Evolutionary conservation across 108 stramenopile species (phyloP).

Genomic region (Stephanodiscus minutulus): DNA sequence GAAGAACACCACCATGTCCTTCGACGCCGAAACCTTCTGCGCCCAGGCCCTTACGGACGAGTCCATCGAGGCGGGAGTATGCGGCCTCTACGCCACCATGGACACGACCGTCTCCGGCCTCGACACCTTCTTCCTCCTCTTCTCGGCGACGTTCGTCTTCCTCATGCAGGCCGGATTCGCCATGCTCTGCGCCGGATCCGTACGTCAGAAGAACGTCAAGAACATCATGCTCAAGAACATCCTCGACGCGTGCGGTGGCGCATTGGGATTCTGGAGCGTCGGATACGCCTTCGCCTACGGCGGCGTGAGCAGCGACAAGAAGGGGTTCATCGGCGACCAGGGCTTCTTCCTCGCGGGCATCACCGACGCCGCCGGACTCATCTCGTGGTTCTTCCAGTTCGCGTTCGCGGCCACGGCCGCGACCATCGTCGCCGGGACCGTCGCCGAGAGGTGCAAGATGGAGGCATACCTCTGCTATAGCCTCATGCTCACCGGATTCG

Average conservation of each 20-base stretch:
- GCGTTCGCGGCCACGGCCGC: slow-evolving; percentile 75
- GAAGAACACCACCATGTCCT: slow-evolving; percentile 6
- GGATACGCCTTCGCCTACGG: slow-evolving; percentile 68
- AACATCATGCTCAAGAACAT: slow-evolving; percentile 74
- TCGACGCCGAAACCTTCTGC: slow-evolving; percentile 4
- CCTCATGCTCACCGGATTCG: slow-evolving; percentile 71
- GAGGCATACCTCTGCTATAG: slow-evolving; percentile 82
- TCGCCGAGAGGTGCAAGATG: slow-evolving; percentile 81
- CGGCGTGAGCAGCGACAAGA: slow-evolving; percentile 13
- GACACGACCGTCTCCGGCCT: slow-evolving; percentile 20
- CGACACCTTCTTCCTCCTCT: slow-evolving; percentile 43
- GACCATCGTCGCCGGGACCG: slow-evolving; percentile 66
- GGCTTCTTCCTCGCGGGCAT: slow-evolving; percentile 36
- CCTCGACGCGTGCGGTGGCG: slow-evolving; percentile 58
- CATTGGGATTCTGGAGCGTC: slow-evolving; percentile 58
- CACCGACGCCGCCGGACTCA: slow-evolving; percentile 24
- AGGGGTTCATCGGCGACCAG: slow-evolving; percentile 41
- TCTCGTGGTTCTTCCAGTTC: slow-evolving; percentile 84
- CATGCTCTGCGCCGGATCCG: slow-evolving; percentile 73
- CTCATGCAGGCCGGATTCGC: slow-evolving; percentile 83
- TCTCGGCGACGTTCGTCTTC: slow-evolving; percentile 57
- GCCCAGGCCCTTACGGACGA: not conserved
- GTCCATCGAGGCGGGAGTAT: slow-evolving; percentile 8
- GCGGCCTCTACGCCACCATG: slow-evolving; percentile 6
- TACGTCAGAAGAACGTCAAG: slow-evolving; percentile 62